Conservation (phyloP, 192 early-diverging fungal species). For the Glomus cerebriforme region DNA sequence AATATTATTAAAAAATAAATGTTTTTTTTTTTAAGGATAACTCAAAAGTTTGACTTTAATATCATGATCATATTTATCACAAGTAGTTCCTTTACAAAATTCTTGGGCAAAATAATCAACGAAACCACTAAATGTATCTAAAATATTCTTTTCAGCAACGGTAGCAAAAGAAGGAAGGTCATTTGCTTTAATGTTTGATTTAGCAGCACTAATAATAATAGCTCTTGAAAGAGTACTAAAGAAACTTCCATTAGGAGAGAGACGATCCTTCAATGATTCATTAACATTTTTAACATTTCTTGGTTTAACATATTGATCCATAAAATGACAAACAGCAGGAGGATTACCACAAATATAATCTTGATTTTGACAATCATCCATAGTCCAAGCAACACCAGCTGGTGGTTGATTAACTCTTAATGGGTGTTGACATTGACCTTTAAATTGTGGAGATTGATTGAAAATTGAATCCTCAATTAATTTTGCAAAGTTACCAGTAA, state of each 20-base stretch:
- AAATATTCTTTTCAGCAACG: neutral
- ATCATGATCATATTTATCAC: conserved; percentile 1
- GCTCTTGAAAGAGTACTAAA: neutral
- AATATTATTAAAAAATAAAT: too few relatives aligned
- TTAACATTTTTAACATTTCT: neutral
- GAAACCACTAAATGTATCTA: neutral
- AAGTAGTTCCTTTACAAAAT: neutral
- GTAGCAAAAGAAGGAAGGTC: neutral
- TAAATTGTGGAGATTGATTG: conserved; percentile 51
- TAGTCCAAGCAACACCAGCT: conserved; percentile 48
- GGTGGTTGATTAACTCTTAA: conserved; percentile 52
- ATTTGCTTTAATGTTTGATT: neutral
- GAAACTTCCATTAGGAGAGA: neutral
- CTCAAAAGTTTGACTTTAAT: neutral
- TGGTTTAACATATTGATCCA: neutral
- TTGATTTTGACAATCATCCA: conserved; percentile 55
- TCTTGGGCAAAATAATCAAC: neutral
- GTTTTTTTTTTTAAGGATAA: neutral
- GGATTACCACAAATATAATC: conserved; percentile 64
- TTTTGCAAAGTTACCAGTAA: neutral
- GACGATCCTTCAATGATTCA: neutral
- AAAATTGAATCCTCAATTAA: conserved; percentile 49
- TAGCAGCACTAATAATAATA: neutral
- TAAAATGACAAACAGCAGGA: conserved; percentile 54
- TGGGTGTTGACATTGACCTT: conserved; percentile 60